These are phyloP conservation scores for Cytospora piceicola DNA, from an alignment of 2,329 filamentous ascomycete species.

Conservation along the genomic window DNA sequence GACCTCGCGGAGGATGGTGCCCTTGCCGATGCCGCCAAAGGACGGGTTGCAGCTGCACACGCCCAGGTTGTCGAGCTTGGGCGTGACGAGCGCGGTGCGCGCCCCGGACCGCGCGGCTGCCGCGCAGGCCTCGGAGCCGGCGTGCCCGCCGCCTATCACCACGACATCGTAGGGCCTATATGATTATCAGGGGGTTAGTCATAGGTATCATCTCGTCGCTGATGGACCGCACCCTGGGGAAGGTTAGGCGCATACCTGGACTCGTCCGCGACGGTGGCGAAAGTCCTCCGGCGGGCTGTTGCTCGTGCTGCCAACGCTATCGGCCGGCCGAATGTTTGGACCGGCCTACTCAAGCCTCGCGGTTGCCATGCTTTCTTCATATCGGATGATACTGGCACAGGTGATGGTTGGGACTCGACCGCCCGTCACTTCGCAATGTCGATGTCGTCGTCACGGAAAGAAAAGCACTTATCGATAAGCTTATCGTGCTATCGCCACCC, in stretches of 20 bases:
- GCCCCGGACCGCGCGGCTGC: conserved; percentile 89
- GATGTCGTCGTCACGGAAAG: not conserved
- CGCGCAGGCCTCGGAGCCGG: conserved; percentile 89
- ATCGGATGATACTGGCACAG: conserved; percentile 12
- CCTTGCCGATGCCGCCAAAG: conserved; percentile 98
- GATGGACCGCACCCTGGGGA: not conserved
- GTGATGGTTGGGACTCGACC: not conserved
- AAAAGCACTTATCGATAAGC: conserved; percentile 20
- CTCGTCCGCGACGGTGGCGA: conserved; percentile 41
- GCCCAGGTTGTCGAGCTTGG: conserved; percentile 84
- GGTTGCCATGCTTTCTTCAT: conserved; percentile 41
- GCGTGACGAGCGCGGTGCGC: conserved; percentile 86
- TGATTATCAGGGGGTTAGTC: not conserved
- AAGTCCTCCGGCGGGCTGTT: conserved; percentile 31
- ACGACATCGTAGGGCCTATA: conserved; percentile 82
- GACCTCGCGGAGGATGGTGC: conserved; percentile 92
- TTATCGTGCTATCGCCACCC: conserved; percentile 4
- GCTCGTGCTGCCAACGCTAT: conserved; percentile 21
- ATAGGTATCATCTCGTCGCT: not conserved
- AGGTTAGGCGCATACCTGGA: conserved; percentile 34
- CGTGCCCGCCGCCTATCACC: conserved; percentile 94
- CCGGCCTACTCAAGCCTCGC: conserved; percentile 36
- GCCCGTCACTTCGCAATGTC: not conserved
- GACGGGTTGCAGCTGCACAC: conserved; percentile 97
- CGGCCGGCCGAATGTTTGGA: conserved; percentile 27